phyloP scores from a whole-genome alignment of 306 rosid species.

The Pueraria montana region DNA sequence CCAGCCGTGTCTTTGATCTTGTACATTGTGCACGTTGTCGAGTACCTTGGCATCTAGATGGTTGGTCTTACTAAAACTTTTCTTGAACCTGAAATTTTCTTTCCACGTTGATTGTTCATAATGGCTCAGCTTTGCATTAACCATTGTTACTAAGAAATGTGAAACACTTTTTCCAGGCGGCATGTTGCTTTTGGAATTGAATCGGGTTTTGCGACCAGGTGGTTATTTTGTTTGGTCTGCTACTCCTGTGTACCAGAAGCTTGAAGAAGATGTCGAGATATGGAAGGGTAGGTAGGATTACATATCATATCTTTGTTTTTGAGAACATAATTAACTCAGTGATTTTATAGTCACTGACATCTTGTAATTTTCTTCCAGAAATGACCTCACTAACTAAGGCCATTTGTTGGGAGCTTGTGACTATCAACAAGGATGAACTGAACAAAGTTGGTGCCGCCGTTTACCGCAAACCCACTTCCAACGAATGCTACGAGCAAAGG shows the following conservation, averaged over 20 bases:
- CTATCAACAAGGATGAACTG: slow-evolving; percentile 73
- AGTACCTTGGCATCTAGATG: slow-evolving; percentile 93
- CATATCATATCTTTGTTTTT: slow-evolving; percentile 22
- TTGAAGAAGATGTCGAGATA: slow-evolving; percentile 81
- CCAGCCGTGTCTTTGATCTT: slow-evolving; percentile 77
- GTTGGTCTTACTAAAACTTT: slow-evolving; percentile 48
- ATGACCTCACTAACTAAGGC: slow-evolving; percentile 78
- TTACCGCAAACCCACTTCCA: slow-evolving; percentile 80
- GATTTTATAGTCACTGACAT: slow-evolving; percentile 24
- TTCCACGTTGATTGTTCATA: not conserved
- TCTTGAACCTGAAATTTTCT: not conserved
- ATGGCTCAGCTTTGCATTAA: not conserved
- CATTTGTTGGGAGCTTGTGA: slow-evolving; percentile 96
- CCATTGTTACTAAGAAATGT: slow-evolving; percentile 12
- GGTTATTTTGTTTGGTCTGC: slow-evolving; percentile 92
- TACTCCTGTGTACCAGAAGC: slow-evolving; percentile 91
- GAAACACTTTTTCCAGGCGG: slow-evolving; percentile 66
- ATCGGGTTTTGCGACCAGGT: slow-evolving; percentile 84
- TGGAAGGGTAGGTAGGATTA: slow-evolving; percentile 72
- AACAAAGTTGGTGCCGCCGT: slow-evolving; percentile 78
- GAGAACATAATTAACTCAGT: slow-evolving; percentile 13
- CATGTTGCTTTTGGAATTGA: slow-evolving; percentile 83
- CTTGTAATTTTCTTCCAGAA: slow-evolving; percentile 49
- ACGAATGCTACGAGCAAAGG: slow-evolving; percentile 80
- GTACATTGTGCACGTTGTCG: slow-evolving; percentile 91